Evolutionary conservation across 2,329 filamentous ascomycete genomes (phyloP), one percentile per base, ranked within the genome.

Genomic region (Pleoardoris graminearum): DNA sequence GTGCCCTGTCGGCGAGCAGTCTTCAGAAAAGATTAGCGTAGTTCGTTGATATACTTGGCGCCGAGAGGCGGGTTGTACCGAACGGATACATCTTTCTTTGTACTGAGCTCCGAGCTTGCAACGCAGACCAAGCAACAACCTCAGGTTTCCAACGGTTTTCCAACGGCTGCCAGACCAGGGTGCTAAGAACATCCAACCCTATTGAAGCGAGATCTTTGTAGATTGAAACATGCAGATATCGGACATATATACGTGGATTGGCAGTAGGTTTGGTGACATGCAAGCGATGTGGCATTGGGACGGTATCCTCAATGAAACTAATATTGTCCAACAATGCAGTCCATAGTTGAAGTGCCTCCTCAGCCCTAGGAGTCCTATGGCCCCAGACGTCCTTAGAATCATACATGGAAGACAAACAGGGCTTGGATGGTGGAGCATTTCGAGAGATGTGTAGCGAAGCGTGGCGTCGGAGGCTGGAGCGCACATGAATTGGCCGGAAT

Each of bases 401-500:
- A 16, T 4, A n/a, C 12, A 23, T 23, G 12, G 3, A 16, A 23
- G 12, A 25, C 25, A 4, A 36, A 3, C 21, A 22, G 8, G 17
- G 10, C 4, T 25, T 27, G 7, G 41, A 21, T 32, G 10, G 25
- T 10, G 25, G 27, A 12, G 16, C 16, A 43, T 32, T 21, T 17
- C 36, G 17, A 48, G 22, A 11, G 36, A 33, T 19, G 17, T 37
- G 37, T 37, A 25, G 50, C 44, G 27, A 22, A 29, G 12, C 16
- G 29, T 43, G 37, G 30, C 41, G 41, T 21, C n/a, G 25, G 17
- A 43, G 37, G 38, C 50, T 44, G 37, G 33, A 29, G 22, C 38
- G 14, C 32, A 30, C 7, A 7, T 30, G 11, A 4, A 16, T 6
- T 36, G 16, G 23, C 29, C 50, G 38, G 14, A 38, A 37, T 22